phyloP scores from a whole-genome alignment of 805 yeast species.

The Kuraishia ogatae region DNA sequence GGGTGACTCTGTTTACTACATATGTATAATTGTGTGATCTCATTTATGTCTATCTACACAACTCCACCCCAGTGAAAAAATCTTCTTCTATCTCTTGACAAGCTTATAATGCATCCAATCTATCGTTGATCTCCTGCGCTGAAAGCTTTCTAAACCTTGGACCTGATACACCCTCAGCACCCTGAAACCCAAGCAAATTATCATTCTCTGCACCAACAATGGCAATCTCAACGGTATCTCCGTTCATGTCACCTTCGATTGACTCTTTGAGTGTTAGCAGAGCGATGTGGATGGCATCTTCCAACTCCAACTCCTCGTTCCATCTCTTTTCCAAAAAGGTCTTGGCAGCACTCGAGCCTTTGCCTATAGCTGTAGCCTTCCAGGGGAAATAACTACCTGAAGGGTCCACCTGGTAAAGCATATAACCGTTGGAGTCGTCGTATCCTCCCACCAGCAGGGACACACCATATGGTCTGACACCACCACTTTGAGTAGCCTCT shows the following conservation, averaged over 20 bases:
- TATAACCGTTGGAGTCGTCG: conserved; percentile 62
- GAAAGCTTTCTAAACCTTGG: conserved; percentile 84
- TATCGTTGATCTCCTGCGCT: conserved; percentile 90
- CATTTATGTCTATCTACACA: neutral
- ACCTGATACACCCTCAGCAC: conserved; percentile 69
- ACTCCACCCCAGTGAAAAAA: neutral
- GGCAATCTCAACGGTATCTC: conserved; percentile 90
- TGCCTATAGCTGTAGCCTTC: conserved; percentile 99
- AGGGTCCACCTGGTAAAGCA: conserved; percentile 95
- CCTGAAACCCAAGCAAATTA: conserved; percentile 75
- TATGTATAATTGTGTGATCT: neutral
- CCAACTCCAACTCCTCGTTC: conserved; percentile 94
- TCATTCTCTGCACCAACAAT: conserved; percentile 80
- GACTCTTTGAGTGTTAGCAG: conserved; percentile 89
- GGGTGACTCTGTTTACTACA: no score
- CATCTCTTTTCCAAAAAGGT: conserved; percentile 96
- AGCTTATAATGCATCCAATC: conserved; percentile 76
- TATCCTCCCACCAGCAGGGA: conserved; percentile 90
- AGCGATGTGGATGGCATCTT: conserved; percentile 97
- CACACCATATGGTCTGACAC: conserved; percentile 98
- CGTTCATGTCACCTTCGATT: conserved; percentile 96
- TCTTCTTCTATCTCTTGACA: no score
- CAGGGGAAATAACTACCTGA: conserved; percentile 97
- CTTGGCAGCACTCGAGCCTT: conserved; percentile 92
- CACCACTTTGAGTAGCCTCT: conserved; percentile 97